A percentile compares a stretch with the other conserved stretches of the same genome.
These are phyloP conservation scores for Arthrobotrys sphaeroides DNA, from an alignment of 2,329 filamentous ascomycete species.

Conservation along the genomic window DNA sequence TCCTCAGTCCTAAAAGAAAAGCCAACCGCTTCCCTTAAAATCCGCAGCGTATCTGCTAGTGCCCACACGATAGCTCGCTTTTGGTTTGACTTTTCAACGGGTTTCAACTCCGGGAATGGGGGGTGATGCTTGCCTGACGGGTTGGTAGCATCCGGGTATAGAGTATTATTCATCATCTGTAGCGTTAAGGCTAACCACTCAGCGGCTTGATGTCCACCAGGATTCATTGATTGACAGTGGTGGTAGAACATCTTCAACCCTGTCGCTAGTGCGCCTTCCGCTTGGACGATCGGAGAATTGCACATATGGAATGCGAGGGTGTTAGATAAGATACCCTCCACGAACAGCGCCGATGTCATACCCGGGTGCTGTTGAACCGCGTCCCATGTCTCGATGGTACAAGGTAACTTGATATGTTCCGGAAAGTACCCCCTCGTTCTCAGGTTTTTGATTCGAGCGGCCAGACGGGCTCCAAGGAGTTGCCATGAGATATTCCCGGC, in stretches of 20 bases:
- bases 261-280: slow-evolving; percentile 4
- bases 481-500: slow-evolving; percentile 10
- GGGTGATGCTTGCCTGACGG: not conserved
- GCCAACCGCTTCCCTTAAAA: slow-evolving; percentile 5
- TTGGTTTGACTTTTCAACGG: slow-evolving; percentile 13
- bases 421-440: not conserved
- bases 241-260: slow-evolving; percentile 6
- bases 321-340: slow-evolving; percentile 19
- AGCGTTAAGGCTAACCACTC: slow-evolving; percentile 31
- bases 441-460: not conserved
- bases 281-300: slow-evolving; percentile 12
- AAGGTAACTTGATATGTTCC: slow-evolving; percentile 2
- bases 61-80: slow-evolving; percentile 6
- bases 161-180: slow-evolving; percentile 30
- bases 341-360: slow-evolving; percentile 24
- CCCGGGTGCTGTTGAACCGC: not conserved
- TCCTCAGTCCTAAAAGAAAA: slow-evolving; percentile 3
- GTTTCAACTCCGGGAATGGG: slow-evolving; percentile 4
- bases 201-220: not conserved
- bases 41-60: not conserved
- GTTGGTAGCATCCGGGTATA: slow-evolving; percentile 1
- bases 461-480: not conserved
- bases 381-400: slow-evolving; percentile 12
- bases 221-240: not conserved
- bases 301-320: slow-evolving; percentile 21